Base-by-base conservation (phyloP, 495 filamentous ascomycete species). In the Aspergillus sclerotioniger region DNA sequence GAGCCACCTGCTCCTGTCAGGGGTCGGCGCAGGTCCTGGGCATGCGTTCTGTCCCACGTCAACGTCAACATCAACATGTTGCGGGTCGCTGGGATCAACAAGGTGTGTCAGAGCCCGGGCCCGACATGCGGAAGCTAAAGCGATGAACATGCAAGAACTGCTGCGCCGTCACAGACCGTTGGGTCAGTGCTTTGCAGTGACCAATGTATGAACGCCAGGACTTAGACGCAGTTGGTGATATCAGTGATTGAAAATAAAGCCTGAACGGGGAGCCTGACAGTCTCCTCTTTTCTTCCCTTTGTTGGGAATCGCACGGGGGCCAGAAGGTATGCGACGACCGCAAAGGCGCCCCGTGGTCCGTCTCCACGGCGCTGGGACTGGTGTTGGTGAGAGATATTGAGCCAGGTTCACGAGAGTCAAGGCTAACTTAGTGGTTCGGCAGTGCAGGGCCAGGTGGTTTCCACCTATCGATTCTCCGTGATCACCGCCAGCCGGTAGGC, bases 161-260 rank as follows among this genome's bases (percentile, higher is more conserved):
- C 58, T 60, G 52, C 60, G 56, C 57, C 57, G 55, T 68, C 66
- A 68, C 66, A 68, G 35, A 37, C 48, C 17, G 56, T 50, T 35
- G 54, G 37, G 31, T 58, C 51, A 53, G 51, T 41, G 46, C 50
- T 60, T 58, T 46, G 6, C 8, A 49, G 41, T 31, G 61, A 53
- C 60, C 59, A 63, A 63, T 65, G 57, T 53, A 52, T 51, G 51
- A 56, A 58, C 45, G 56, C 58, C 25, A 50, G 32, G 43, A 35
- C 33, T 49, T 58, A 57, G 63, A 68, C 65, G 67, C 73, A 71
- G 71, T 76, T 76, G 73, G 68, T 73, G 70, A 74, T 69, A 71
- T 62, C 60, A 61, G 57, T 57, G 61, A 55, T 53, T 44, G 35
- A 37, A 35, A 20, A 31, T 17, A 29, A 50, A 49, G 45, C 58